These are phyloP conservation scores for Tritrichomonas foetus DNA, from an alignment of 208 protist genomes.

Conservation along the genomic window DNA sequence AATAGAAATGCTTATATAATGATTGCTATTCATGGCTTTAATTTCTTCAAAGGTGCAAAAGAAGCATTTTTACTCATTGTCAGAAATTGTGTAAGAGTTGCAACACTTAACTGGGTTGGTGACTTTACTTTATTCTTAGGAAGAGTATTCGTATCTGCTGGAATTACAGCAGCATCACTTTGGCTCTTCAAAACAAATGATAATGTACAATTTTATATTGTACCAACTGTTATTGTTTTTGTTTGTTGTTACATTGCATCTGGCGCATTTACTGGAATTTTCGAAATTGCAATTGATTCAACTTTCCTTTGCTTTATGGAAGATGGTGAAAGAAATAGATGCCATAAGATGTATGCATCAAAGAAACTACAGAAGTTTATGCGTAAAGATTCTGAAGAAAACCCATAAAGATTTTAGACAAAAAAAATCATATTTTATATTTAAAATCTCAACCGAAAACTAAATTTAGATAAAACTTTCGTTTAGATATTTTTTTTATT, in stretches of 20 bases:
- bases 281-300: constrained; percentile 18
- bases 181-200: background rate
- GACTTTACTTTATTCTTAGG: constrained; percentile 24
- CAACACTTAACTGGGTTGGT: constrained; percentile 26
- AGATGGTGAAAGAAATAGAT: background rate
- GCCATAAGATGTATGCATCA: background rate
- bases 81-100: background rate
- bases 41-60: background rate
- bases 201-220: background rate
- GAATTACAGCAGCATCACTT: background rate
- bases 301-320: constrained; percentile 28
- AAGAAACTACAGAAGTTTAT: too few relatives aligned
- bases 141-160: background rate
- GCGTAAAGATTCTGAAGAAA: too few relatives aligned
- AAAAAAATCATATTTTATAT: too few relatives aligned
- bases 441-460: too few relatives aligned
- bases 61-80: background rate
- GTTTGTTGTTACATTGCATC: background rate
- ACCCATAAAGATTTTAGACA: too few relatives aligned
- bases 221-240: background rate
- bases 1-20: constrained; percentile 6
- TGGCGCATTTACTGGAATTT: background rate
- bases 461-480: too few relatives aligned
- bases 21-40: background rate
- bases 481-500: too few relatives aligned